Conservation (phyloP, 768 basidiomycete species). For the Russula ochroleuca region DNA sequence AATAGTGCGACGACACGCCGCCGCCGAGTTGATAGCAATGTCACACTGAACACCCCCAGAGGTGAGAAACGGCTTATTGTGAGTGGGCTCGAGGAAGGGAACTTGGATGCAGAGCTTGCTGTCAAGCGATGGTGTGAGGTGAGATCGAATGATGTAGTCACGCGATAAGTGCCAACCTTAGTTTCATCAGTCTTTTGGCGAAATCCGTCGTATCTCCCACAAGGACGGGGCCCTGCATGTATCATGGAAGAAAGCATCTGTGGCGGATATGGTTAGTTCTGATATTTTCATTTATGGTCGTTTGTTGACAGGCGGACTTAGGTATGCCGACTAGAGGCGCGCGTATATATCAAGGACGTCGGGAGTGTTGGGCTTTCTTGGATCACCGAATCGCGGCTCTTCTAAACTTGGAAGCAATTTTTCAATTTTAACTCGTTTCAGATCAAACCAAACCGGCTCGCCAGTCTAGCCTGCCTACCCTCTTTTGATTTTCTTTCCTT, state of each 20-base stretch:
- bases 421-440: background rate
- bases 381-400: conserved; percentile 21
- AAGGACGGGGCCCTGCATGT: conserved; percentile 25
- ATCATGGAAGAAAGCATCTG: conserved; percentile 26
- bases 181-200: conserved; percentile 23
- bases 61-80: conserved; percentile 27
- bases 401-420: conserved; percentile 18
- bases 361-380: conserved; percentile 28
- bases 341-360: conserved; percentile 24
- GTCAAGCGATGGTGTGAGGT: conserved; percentile 29
- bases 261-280: conserved; percentile 27
- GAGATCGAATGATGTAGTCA: background rate
- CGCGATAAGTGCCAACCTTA: background rate
- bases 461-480: conserved; percentile 3
- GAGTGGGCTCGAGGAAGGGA: conserved; percentile 22
- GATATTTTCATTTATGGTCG: background rate
- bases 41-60: background rate
- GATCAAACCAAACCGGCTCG: conserved; percentile 14
- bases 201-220: conserved; percentile 24
- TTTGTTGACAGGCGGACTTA: conserved; percentile 22
- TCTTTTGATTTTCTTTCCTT: conserved; percentile 11
- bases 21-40: conserved; percentile 14
- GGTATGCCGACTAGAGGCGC: conserved; percentile 29
- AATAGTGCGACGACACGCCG: conserved; percentile 21
- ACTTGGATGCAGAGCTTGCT: conserved; percentile 24